These are phyloP conservation scores for Guadua angustifolia DNA, from an alignment of 176 grass and related monocot species.

Conservation along the genomic window DNA sequence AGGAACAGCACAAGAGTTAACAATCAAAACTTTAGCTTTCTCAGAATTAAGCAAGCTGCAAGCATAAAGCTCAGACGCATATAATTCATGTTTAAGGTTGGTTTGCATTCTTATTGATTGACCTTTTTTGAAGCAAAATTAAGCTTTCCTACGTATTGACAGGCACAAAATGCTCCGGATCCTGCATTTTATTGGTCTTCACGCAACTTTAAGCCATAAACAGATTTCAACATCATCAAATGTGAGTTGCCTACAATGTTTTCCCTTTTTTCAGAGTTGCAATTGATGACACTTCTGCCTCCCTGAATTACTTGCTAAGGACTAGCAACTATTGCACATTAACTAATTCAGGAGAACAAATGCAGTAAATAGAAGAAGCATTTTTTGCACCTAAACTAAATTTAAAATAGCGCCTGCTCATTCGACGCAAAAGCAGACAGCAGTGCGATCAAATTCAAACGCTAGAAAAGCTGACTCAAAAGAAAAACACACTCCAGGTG, in stretches of 20 bases:
- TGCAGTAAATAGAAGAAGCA: not conserved
- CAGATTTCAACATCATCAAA: not conserved
- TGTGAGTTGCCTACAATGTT: constrained; percentile 1
- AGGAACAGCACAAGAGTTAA: not conserved
- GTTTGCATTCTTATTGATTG: not conserved
- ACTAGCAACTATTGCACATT: not conserved
- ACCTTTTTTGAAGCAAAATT: not conserved
- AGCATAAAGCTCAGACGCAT: constrained; percentile 1
- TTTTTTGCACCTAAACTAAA: constrained; percentile 20
- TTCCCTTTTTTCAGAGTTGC: constrained; percentile 18
- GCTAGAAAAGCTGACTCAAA: not conserved
- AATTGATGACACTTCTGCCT: constrained; percentile 23
- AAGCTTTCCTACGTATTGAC: not conserved
- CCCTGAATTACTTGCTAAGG: constrained; percentile 26
- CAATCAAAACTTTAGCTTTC: not conserved
- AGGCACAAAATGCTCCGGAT: not conserved
- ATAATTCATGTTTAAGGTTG: constrained; percentile 13
- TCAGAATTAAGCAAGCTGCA: not conserved
- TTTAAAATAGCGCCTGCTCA: not conserved
- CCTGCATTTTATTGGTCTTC: not conserved
- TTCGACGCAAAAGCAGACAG: not conserved
- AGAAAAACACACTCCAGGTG: not conserved
- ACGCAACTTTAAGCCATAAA: not conserved
- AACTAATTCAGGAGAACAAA: not conserved
- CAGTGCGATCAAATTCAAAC: not conserved